A percentile compares a stretch with the other conserved stretches of the same genome.
Evolutionary conservation across 306 rosid genomes (phyloP).

Genomic region (Castanea mollissima): DNA sequence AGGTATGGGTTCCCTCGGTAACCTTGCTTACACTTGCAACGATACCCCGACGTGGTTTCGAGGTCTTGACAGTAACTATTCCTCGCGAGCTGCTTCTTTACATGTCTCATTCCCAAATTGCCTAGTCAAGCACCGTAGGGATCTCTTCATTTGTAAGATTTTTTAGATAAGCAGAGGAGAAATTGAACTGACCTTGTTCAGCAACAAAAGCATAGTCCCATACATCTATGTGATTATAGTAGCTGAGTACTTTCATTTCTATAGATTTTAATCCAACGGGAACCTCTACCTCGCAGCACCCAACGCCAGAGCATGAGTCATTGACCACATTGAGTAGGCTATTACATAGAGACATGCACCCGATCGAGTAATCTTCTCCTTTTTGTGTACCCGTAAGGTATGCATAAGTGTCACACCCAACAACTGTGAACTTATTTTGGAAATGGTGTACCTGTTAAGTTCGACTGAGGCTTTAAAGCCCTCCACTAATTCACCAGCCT

Average conservation of each 20-base stretch:
- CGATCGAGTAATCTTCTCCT: not conserved
- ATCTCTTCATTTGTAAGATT: not conserved
- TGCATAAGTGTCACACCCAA: not conserved
- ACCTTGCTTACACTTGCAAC: too few relatives aligned
- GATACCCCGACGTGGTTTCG: too few relatives aligned
- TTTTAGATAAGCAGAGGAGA: not conserved
- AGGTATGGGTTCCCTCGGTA: too few relatives aligned
- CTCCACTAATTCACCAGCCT: not conserved
- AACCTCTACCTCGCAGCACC: conserved; percentile 41
- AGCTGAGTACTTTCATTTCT: not conserved
- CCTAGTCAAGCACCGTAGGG: conserved; percentile 26
- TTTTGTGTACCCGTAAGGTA: not conserved
- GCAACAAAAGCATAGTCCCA: conserved; percentile 19
- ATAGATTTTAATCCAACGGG: not conserved
- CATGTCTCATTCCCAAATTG: not conserved
- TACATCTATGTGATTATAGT: not conserved
- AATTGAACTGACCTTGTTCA: conserved; percentile 11
- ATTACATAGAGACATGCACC: conserved; percentile 10
- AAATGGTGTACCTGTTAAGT: not conserved
- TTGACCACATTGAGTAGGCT: not conserved
- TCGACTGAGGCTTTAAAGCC: rapidly evolving
- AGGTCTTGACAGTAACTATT: too few relatives aligned
- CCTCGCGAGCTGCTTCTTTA: too few relatives aligned
- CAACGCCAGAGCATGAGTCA: conserved; percentile 31
- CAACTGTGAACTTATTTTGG: not conserved